Conservation (phyloP, 192 early-diverging fungal genomes). For the Bifiguratus adelaidae region DNA sequence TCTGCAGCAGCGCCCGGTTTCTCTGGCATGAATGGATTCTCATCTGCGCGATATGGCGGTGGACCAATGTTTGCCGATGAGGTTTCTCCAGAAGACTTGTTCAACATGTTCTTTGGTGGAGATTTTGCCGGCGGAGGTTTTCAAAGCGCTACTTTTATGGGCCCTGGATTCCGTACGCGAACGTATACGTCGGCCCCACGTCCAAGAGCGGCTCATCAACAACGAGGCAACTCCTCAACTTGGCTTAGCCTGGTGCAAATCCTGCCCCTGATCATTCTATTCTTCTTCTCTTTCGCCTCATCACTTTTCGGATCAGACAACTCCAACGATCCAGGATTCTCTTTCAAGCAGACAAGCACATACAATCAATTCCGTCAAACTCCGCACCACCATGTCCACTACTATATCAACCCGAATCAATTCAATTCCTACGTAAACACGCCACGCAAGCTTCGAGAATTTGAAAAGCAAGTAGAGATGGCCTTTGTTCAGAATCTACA, state of each 20-base stretch:
- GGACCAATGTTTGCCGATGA: slow-evolving; percentile 44
- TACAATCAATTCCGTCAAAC: slow-evolving; percentile 49
- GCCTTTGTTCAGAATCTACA: slow-evolving; percentile 59
- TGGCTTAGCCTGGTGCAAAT: slow-evolving; percentile 54
- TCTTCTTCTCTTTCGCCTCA: slow-evolving; percentile 65
- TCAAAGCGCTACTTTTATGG: slow-evolving; percentile 35
- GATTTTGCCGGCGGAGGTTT: slow-evolving; percentile 15
- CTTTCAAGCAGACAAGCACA: slow-evolving; percentile 38
- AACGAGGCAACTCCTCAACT: slow-evolving; percentile 25
- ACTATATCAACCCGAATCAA: slow-evolving; percentile 64
- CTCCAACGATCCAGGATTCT: slow-evolving; percentile 41
- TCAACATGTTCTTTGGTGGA: slow-evolving; percentile 81
- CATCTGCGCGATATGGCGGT: slow-evolving; percentile 4
- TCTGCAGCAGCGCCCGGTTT: slow-evolving; percentile 23
- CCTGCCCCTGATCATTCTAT: slow-evolving; percentile 66
- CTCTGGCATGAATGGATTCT: slow-evolving; percentile 26
- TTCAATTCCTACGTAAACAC: slow-evolving; percentile 22
- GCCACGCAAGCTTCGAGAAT: slow-evolving; percentile 38
- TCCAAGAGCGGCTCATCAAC: slow-evolving; percentile 14
- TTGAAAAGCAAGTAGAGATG: slow-evolving; percentile 66
- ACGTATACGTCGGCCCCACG: slow-evolving; percentile 11
- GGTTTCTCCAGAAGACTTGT: slow-evolving; percentile 86
- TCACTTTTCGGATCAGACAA: slow-evolving; percentile 37
- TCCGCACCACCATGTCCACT: slow-evolving; percentile 45
- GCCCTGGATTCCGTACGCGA: slow-evolving; percentile 50